A percentile compares a stretch with the other conserved stretches of the same genome.
phyloP scores from a whole-genome alignment of 768 basidiomycete genomes.

The Pleurotus eryngii region DNA sequence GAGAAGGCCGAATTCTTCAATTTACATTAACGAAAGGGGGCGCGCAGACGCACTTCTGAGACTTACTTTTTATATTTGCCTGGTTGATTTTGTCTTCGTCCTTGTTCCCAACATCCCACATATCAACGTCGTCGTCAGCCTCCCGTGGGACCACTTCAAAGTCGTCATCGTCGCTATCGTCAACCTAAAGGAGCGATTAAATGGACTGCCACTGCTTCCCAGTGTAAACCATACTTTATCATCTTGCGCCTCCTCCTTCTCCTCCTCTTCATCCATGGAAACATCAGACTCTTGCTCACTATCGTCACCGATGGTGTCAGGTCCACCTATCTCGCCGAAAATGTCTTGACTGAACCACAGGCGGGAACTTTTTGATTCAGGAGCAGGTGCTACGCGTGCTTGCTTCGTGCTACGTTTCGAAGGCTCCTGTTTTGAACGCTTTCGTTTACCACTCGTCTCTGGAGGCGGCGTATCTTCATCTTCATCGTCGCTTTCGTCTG shows the following conservation, averaged over 20 bases:
- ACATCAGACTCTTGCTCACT: slow-evolving; percentile 15
- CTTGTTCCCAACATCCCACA: slow-evolving; percentile 82
- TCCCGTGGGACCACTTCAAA: slow-evolving; percentile 77
- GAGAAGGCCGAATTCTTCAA: slow-evolving; percentile 70
- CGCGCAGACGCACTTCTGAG: not conserved
- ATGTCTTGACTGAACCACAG: slow-evolving; percentile 97
- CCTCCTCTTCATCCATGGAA: slow-evolving; percentile 22
- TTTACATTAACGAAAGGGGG: not conserved
- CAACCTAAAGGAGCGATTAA: slow-evolving; percentile 11
- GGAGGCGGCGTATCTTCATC: slow-evolving; percentile 25
- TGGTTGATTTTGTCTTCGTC: slow-evolving; percentile 68
- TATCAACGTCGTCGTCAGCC: slow-evolving; percentile 54
- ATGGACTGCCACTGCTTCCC: too few relatives aligned
- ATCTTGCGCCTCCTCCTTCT: slow-evolving; percentile 9
- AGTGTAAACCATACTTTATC: slow-evolving; percentile 7
- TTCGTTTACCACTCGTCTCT: slow-evolving; percentile 38
- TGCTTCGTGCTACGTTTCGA: slow-evolving; percentile 40
- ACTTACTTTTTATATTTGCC: slow-evolving; percentile 64
- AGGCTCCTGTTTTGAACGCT: slow-evolving; percentile 27
- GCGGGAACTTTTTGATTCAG: slow-evolving; percentile 52
- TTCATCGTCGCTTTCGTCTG: slow-evolving; percentile 52
- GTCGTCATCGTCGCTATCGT: slow-evolving; percentile 47
- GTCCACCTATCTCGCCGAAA: slow-evolving; percentile 64
- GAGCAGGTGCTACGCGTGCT: slow-evolving; percentile 46
- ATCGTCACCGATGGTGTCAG: slow-evolving; percentile 17